Conservation (phyloP, 1,284 basidiomycete species). For the Austroboletus novae-zelandiae region DNA sequence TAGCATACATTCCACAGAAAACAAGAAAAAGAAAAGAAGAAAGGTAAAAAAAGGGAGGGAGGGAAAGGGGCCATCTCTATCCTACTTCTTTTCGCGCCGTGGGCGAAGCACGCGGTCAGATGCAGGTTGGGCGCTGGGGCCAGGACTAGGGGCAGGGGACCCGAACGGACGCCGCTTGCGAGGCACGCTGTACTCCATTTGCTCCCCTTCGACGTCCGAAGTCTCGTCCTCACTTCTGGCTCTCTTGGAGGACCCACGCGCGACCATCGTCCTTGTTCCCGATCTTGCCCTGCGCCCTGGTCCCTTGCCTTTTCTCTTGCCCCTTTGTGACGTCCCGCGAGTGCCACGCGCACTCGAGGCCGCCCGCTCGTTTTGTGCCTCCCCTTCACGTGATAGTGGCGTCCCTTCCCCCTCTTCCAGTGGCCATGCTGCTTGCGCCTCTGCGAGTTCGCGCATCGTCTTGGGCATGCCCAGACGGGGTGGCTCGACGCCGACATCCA, state of each 20-base stretch:
- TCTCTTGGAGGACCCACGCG: no score
- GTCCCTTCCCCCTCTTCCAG: not conserved
- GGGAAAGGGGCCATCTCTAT: conserved; percentile 37
- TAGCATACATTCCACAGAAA: not conserved
- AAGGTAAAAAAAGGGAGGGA: not conserved
- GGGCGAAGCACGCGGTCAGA: conserved; percentile 51
- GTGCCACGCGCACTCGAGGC: no score
- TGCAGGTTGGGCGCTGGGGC: conserved; percentile 19
- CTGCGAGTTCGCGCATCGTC: conserved; percentile 67
- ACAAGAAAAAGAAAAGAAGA: not conserved
- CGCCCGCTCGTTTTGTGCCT: not conserved
- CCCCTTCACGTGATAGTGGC: conserved; percentile 6
- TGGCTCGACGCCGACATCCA: conserved; percentile 26
- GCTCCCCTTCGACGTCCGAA: conserved; percentile 26
- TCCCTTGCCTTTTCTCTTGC: not conserved
- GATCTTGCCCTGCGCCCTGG: conserved; percentile 8
- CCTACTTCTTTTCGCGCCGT: conserved; percentile 49
- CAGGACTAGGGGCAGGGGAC: not conserved
- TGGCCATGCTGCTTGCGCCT: conserved; percentile 33
- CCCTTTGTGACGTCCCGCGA: conserved; percentile 2
- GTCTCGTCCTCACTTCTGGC: conserved; percentile 1
- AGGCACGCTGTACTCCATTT: conserved; percentile 13
- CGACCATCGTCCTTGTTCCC: conserved; percentile 2
- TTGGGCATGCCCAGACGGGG: conserved; percentile 40
- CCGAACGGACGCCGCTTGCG: conserved; percentile 23